phyloP scores from a whole-genome alignment of 371 early-diverging fungal species.

The Smittium mucronatum region DNA sequence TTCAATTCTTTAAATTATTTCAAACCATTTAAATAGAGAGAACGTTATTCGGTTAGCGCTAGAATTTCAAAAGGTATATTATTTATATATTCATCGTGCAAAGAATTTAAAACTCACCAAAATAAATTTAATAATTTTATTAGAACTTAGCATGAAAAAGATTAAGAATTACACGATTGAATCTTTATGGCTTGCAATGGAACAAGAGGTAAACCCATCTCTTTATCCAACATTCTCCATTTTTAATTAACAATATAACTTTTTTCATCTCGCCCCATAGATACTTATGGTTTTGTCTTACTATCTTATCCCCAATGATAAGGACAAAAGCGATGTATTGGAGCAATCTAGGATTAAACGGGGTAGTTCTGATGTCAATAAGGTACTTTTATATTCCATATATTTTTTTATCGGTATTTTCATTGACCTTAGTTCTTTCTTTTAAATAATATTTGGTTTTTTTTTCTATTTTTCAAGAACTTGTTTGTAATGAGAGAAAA shows the following conservation, averaged over 20 bases:
- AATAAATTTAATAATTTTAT: not conserved
- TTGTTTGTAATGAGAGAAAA: not conserved
- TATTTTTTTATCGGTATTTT: not conserved
- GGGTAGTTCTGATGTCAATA: not conserved
- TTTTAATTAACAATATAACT: too few species aligned
- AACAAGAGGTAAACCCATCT: not conserved
- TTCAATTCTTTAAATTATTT: not conserved
- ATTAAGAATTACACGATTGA: not conserved
- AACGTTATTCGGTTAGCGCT: slow-evolving; percentile 16
- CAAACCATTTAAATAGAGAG: not conserved
- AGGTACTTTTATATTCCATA: not conserved
- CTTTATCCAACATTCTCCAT: too few species aligned
- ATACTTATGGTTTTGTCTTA: not conserved
- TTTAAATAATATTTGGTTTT: too few species aligned
- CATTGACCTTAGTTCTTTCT: not conserved
- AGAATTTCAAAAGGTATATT: not conserved
- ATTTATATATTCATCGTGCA: not conserved
- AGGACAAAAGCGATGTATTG: not conserved
- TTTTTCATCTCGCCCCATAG: too few species aligned
- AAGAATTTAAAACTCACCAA: too few species aligned
- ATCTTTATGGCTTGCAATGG: not conserved
- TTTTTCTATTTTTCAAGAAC: not conserved
- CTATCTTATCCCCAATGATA: not conserved
- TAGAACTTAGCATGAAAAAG: not conserved
- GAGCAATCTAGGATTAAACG: not conserved